A percentile compares a stretch with the other conserved stretches of the same genome.
Evolutionary conservation across 306 rosid genomes (phyloP).

Genomic region (Macrotyloma uniflorum): DNA sequence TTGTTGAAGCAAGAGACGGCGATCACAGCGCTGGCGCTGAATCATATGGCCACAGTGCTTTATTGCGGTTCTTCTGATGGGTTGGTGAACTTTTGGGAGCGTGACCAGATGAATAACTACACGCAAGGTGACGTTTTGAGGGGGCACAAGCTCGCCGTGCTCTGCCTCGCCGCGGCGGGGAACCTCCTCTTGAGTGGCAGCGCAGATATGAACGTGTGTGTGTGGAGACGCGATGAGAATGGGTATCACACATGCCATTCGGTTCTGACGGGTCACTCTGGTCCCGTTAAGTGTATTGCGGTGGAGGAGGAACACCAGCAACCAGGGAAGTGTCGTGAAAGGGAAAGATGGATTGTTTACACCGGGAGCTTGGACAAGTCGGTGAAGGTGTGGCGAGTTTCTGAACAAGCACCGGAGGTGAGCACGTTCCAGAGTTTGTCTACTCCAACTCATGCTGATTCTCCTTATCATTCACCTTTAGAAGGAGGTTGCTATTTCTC

Average conservation of each 20-base stretch:
- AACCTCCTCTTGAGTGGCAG: constrained; percentile 78
- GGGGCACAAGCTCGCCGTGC: constrained; percentile 85
- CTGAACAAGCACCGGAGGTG: constrained; percentile 59
- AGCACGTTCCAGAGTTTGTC: constrained; percentile 18
- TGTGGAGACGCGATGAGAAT: constrained; percentile 69
- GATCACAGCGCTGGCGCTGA: constrained; percentile 75
- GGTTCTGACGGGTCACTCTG: constrained; percentile 73
- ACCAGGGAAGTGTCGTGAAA: too few species aligned
- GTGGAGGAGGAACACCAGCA: constrained; percentile 48
- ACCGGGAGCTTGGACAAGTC: constrained; percentile 88
- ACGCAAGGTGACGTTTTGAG: constrained; percentile 65
- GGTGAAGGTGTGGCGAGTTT: constrained; percentile 90
- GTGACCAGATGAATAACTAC: constrained; percentile 39
- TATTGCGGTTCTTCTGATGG: constrained; percentile 89
- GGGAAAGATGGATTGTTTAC: constrained; percentile 67
- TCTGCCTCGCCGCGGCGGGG: constrained; percentile 68
- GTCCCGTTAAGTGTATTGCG: constrained; percentile 89
- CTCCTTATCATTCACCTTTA: background rate
- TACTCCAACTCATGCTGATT: background rate
- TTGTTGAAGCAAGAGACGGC: constrained; percentile 80
- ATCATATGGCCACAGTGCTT: constrained; percentile 40
- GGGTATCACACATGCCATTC: constrained; percentile 73
- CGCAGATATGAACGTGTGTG: constrained; percentile 80
- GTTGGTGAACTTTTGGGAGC: constrained; percentile 78
- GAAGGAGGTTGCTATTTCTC: background rate